Evolutionary conservation across 805 yeast genomes (phyloP), one percentile per base, ranked within the genome.

Genomic region (Yarrowia hollandica): DNA sequence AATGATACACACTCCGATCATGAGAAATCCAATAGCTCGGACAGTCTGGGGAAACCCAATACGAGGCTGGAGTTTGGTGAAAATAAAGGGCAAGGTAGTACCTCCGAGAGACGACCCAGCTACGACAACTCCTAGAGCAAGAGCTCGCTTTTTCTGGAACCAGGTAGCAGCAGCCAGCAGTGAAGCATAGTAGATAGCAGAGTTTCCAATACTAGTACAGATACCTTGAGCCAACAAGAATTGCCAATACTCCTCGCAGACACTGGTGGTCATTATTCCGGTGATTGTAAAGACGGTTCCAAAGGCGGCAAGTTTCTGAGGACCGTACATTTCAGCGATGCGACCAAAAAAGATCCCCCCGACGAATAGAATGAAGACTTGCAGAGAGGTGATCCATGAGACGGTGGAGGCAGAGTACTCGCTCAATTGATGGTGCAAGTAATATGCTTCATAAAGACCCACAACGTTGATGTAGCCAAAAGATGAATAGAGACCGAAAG

Each of bases 31-130:
- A 54, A 83, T 68, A 4, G 78, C 73, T 35, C 88, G 70, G 59
- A 82, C 77, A 0, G 87, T 76, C 85, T 87, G 84, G 0, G 73
- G 76, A 66, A 75, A 85, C 1, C 89, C 88, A n/a, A 79, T 69
- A 11, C 68, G 66, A 1, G 72, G 68, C 62, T 79, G 79, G 50
- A 82, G 67, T 11, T 74, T 66, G 61, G 79, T 72, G 61, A 83
- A 69, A 68, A 82, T 69, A 35, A 84, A 69, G 0, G 90, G 88
- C 67, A 81, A 79, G 6, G 82, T 66, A 5, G 83, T 74, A 5
- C 90, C 90, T 2, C 89, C 90, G 4, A 83, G 69, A 4, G 86
- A 80, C 1, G 88, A 88, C 1, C 89, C 90, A 4, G 82, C 71
- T 60, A 85, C 81, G 3, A 85, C 84, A 2, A 83, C 63, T 0